Evolutionary conservation across 495 filamentous ascomycete genomes (phyloP), one percentile per base, ranked within the genome.

Genomic region (Mycothermus thermophilus): DNA sequence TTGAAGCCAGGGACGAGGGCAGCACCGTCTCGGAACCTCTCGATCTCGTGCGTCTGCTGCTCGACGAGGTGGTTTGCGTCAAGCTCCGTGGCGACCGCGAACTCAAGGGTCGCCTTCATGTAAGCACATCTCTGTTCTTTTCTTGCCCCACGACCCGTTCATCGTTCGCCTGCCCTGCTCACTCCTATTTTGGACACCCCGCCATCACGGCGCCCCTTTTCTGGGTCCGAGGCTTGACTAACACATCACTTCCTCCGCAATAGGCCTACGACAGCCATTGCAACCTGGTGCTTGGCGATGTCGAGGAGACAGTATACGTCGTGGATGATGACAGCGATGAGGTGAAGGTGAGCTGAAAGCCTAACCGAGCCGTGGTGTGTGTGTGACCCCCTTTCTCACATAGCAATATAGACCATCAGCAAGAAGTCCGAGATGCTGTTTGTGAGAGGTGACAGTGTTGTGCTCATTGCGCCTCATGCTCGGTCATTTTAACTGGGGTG

Each of bases 381-480:
- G 7, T 16, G 14, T 2, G 2, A 12, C 2, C 18, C 15, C 11
- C 5, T 34, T 34, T 6, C 25, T 40, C 8, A 34, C 37, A 19
- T 30, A 19, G 11, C 29, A 34, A 3, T 23, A 23, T 41, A 94
- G 87, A 93, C 84, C 8, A 75, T 86, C 37, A 90, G 85, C 58
- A 93, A 92, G 60, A 88, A 94, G 50, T 87, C 84, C 27, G 92
- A 96, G 53, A 99, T 96, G 90, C 63, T 99, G n/a, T 99, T 99
- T 51, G 90, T 97, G 17, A 67, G 90, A 80, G 90, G 88, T 93
- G 88, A 97, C 54, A 93, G 85, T 24, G 88, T 97, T 16, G 90
- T 97, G 37, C 71, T 97, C 47, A 93, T 97, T 46, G 93, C 87
- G 23, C 84, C 86, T 6, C 76, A 80, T 30, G 48, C 42, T 28